A percentile compares a stretch with the other conserved stretches of the same genome.
These are phyloP conservation scores for Fomitopsis palustris DNA, from an alignment of 1,284 basidiomycete genomes.

Conservation along the genomic window DNA sequence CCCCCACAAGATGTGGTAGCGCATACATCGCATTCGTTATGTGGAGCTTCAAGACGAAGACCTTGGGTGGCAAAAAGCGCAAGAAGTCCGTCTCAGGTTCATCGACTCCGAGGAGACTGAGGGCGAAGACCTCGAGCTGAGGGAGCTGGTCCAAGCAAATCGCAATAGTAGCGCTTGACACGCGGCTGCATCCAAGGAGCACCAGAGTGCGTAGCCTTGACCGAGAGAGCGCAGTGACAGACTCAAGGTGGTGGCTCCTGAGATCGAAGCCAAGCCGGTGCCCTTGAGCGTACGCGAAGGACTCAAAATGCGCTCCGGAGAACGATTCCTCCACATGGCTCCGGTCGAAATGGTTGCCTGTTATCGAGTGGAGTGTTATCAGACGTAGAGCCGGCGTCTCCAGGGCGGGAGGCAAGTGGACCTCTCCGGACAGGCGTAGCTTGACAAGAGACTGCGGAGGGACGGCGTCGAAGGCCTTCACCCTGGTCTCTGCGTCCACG, in stretches of 20 bases:
- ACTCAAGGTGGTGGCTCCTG: slow-evolving; percentile 32
- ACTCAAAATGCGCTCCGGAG: slow-evolving; percentile 25
- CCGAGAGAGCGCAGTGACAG: slow-evolving; percentile 26
- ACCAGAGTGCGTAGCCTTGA: slow-evolving; percentile 32
- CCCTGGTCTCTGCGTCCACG: slow-evolving; percentile 28
- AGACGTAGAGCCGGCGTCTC: slow-evolving; percentile 27
- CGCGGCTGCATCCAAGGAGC: slow-evolving; percentile 32
- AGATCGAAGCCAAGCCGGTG: slow-evolving; percentile 37
- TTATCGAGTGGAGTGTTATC: slow-evolving; percentile 32
- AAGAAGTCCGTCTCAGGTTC: slow-evolving; percentile 36
- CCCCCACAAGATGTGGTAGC: slow-evolving; percentile 27
- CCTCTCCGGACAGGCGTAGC: slow-evolving; percentile 37
- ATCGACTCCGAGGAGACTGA: slow-evolving; percentile 34
- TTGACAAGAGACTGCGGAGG: slow-evolving; percentile 21
- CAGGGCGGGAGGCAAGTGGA: slow-evolving; percentile 17
- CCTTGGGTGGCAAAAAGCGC: slow-evolving; percentile 24
- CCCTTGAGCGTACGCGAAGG: slow-evolving; percentile 34
- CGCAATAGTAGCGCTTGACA: slow-evolving; percentile 30
- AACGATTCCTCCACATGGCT: slow-evolving; percentile 27
- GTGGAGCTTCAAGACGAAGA: slow-evolving; percentile 33
- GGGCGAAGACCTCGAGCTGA: slow-evolving; percentile 34
- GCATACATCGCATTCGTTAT: slow-evolving; percentile 34
- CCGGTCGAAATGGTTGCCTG: slow-evolving; percentile 36
- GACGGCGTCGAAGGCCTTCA: slow-evolving; percentile 29
- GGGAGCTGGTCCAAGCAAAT: slow-evolving; percentile 27